A percentile compares a stretch with the other conserved stretches of the same genome.
These are phyloP conservation scores for Murraya paniculata DNA, from an alignment of 345 rosid species.

Conservation along the genomic window DNA sequence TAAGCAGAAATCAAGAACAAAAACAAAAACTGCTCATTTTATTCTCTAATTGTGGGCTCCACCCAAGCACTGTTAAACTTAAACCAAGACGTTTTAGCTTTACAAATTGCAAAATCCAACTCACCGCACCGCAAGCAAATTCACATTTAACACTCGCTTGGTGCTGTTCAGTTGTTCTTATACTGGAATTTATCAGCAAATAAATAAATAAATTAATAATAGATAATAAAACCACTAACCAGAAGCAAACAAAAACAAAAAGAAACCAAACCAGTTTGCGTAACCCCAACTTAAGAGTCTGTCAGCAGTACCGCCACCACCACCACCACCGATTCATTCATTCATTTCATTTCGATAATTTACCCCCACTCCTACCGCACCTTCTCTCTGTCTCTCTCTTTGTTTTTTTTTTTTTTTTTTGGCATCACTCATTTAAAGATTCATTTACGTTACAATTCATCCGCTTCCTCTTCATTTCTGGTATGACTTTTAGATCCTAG, in stretches of 20 bases:
- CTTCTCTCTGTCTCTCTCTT: slow-evolving; percentile 10
- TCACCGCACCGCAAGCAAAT: not conserved
- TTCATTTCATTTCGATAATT: not conserved
- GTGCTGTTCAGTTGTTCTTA: not conserved
- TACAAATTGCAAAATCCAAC: not conserved
- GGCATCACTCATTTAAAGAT: no score
- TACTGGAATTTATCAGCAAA: not conserved
- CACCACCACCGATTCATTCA: slow-evolving; percentile 17
- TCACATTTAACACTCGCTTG: not conserved
- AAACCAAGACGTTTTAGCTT: not conserved
- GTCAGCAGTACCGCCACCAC: slow-evolving; percentile 19
- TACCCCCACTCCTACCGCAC: slow-evolving; percentile 21
- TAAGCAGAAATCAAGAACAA: slow-evolving; percentile 1
- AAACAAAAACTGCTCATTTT: not conserved
- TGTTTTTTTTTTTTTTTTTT: no score
- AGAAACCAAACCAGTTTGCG: slow-evolving; percentile 1
- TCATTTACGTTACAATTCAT: no score
- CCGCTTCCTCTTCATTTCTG: no score
- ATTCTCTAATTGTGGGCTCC: not conserved
- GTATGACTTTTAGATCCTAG: slow-evolving; percentile 24
- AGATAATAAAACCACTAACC: not conserved
- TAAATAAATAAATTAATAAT: not conserved
- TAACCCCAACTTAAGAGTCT: not conserved
- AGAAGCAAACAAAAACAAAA: not conserved
- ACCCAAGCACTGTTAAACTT: not conserved